Base-by-base conservation (phyloP, 2,329 filamentous ascomycete species). In the Talaromyces sp. region DNA sequence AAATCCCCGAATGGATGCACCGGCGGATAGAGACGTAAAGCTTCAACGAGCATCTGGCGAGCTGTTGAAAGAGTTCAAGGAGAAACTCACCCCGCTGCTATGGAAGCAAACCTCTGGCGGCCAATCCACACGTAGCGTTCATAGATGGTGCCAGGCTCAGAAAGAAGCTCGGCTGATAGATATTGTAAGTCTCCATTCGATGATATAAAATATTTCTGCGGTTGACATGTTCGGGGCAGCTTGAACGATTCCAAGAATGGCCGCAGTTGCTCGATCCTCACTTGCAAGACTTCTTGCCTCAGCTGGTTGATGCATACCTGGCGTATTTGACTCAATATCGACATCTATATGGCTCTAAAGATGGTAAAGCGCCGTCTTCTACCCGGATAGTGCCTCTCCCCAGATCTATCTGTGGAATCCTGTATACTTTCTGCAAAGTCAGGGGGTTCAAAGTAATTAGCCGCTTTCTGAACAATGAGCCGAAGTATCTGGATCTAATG, bases 401-500 rank as follows among this genome's bases (percentile, higher is more conserved):
- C 26, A 82, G 84, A 63, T 92, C 91, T 4, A 86, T 96, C 59
- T 91, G 89, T 72, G 85, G 84, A 63, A 80, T 98, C 2, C 75
- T 99, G 38, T 98, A 98, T 72, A 89, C 88, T 0, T 89, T 99
- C 63, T 97, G 92, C 81, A 99, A 99, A 76, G 89, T 98, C 56
- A 86, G 95, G 58, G 93, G 95, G 26, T 88, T 95, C 71, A 98
- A 98, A 75, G 89, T 99, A 56, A 88, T 99, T 67, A 87, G 92
- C 57, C 86, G 91, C 49, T 97, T 98, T 70, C 80, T 99, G 65
- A 93, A 90, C 71, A 96, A 95, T 65, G 95, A 98, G 73, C 89
- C 92, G 1, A 88, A 84, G 69, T 89, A 93, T 69, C 83, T 99
- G 14, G 93, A 96, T 71, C 82, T 89, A 0, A 82, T 99, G 63